phyloP scores from a whole-genome alignment of 352 stramenopile genomes.

The Pythium phragmiticola region DNA sequence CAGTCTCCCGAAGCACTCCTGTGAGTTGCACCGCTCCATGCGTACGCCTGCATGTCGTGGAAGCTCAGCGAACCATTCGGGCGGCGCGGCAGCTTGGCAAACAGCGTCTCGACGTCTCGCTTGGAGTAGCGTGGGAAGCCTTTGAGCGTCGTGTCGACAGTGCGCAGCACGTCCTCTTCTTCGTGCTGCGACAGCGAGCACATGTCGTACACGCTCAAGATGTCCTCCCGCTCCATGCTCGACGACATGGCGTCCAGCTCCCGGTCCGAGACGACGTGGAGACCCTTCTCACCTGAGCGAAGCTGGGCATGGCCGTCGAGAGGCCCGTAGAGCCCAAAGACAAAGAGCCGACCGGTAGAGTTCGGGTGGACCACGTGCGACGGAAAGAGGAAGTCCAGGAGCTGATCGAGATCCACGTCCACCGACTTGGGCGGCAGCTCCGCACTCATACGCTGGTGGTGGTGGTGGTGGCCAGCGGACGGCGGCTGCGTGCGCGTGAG shows the following conservation, averaged over 20 bases:
- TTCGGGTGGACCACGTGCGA: constrained; percentile 71
- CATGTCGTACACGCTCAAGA: constrained; percentile 70
- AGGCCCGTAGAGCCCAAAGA: constrained; percentile 80
- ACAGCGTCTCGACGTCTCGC: constrained; percentile 61
- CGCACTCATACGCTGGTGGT: not conserved
- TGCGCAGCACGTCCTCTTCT: constrained; percentile 70
- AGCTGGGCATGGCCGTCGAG: constrained; percentile 59
- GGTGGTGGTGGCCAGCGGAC: not conserved
- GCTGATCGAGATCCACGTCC: constrained; percentile 47
- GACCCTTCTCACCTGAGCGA: constrained; percentile 51
- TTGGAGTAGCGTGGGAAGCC: constrained; percentile 61
- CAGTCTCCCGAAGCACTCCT: not conserved
- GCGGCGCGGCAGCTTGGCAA: constrained; percentile 43
- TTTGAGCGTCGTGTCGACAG: constrained; percentile 69
- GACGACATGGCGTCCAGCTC: constrained; percentile 78
- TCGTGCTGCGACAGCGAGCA: constrained; percentile 63
- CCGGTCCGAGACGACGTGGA: constrained; percentile 66
- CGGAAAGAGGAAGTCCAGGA: constrained; percentile 81
- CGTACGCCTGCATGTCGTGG: constrained; percentile 76
- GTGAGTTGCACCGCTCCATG: not conserved
- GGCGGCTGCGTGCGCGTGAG: constrained; percentile 26
- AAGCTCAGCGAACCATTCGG: constrained; percentile 56
- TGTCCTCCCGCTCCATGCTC: constrained; percentile 80
- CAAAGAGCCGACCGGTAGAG: constrained; percentile 73
- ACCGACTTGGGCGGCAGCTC: constrained; percentile 11